Conservation (phyloP, 768 basidiomycete species). For the Hysterangium stoloniferum region DNA sequence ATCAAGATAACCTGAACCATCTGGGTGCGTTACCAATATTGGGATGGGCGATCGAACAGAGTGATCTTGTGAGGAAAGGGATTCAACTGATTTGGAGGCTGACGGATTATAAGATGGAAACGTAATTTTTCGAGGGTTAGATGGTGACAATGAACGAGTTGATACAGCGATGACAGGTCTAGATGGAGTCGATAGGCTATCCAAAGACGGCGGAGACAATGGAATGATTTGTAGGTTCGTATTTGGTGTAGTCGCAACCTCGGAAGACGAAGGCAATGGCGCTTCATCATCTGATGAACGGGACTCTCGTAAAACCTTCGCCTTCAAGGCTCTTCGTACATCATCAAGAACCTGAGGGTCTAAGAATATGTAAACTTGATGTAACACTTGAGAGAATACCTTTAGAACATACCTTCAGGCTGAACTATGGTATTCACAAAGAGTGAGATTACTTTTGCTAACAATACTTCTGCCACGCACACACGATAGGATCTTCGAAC, state of each 20-base stretch:
- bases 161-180: conserved; percentile 7
- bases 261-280: conserved; percentile 18
- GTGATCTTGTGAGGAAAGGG: background rate
- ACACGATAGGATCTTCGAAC: background rate
- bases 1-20: conserved; percentile 11
- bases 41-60: conserved; percentile 2
- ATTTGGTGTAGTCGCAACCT: conserved; percentile 17
- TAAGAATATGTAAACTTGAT: conserved; percentile 21
- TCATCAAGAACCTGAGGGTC: conserved; percentile 78
- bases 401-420: background rate
- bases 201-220: conserved; percentile 24
- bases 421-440: background rate
- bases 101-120: conserved; percentile 5
- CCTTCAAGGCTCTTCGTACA: conserved; percentile 64
- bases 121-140: background rate
- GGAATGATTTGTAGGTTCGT: too few species aligned
- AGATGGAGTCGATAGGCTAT: conserved; percentile 19
- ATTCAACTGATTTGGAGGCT: conserved; percentile 5
- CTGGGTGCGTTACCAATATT: background rate
- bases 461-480: too few species aligned
- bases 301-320: conserved; percentile 71
- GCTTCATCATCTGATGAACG: conserved; percentile 26
- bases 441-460: background rate
- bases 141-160: background rate
- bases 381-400: conserved; percentile 1